These are phyloP conservation scores for Lactarius indigo DNA, from an alignment of 768 basidiomycete genomes.

Conservation along the genomic window DNA sequence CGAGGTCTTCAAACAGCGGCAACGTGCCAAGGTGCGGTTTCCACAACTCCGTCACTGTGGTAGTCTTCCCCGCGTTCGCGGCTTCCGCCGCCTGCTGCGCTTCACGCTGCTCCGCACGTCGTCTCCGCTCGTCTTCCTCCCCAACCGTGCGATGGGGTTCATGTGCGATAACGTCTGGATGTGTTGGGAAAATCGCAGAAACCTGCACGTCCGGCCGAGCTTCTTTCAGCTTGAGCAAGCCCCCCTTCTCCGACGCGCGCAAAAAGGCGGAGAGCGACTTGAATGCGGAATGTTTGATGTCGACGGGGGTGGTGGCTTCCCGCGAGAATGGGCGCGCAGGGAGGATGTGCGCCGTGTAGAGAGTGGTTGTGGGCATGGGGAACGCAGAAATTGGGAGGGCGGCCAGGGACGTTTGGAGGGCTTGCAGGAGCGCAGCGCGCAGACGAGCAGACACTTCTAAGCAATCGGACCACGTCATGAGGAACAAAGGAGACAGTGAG, in stretches of 20 bases:
- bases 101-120: slow-evolving; percentile 53
- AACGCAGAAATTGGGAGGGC: slow-evolving; percentile 52
- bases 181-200: slow-evolving; percentile 50
- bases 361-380: slow-evolving; percentile 70
- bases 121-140: slow-evolving; percentile 61
- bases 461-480: background rate
- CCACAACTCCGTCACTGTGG: slow-evolving; percentile 68
- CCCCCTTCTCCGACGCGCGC: slow-evolving; percentile 70
- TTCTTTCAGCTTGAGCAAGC: slow-evolving; percentile 69
- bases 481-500: background rate
- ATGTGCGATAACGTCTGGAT: slow-evolving; percentile 56
- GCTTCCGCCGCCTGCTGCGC: slow-evolving; percentile 52
- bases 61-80: slow-evolving; percentile 41
- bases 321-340: slow-evolving; percentile 74
- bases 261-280: slow-evolving; percentile 83
- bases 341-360: slow-evolving; percentile 75
- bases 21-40: slow-evolving; percentile 62
- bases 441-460: slow-evolving; percentile 58
- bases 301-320: slow-evolving; percentile 44
- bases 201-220: slow-evolving; percentile 34
- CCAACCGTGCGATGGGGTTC: slow-evolving; percentile 53
- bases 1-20: slow-evolving; percentile 60
- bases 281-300: slow-evolving; percentile 73
- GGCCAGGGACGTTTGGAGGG: slow-evolving; percentile 49
- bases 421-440: slow-evolving; percentile 60